Conservation (phyloP, 2,329 filamentous ascomycete species). For the Sclerotinia nivalis region DNA sequence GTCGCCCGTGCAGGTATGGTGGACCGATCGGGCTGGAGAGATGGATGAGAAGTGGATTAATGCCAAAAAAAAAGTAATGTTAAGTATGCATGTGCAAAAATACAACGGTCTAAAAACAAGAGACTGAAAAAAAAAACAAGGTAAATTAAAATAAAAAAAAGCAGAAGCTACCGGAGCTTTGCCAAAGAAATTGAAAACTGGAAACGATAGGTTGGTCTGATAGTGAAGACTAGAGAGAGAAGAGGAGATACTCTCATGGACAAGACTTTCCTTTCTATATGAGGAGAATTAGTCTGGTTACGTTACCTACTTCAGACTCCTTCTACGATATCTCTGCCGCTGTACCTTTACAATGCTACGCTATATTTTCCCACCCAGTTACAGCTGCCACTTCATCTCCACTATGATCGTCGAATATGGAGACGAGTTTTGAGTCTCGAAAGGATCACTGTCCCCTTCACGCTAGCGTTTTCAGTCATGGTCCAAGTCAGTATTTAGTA, state of each 20-base stretch:
- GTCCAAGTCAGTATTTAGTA: constrained; percentile 27
- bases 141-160: constrained; percentile 30
- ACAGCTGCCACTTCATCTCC: constrained; percentile 20
- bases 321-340: background rate
- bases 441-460: constrained; percentile 34
- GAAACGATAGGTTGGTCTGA: constrained; percentile 37
- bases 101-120: background rate
- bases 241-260: background rate
- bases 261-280: constrained; percentile 21
- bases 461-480: constrained; percentile 38
- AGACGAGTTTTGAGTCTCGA: constrained; percentile 40
- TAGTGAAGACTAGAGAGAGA: constrained; percentile 37
- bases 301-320: background rate
- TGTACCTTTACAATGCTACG: background rate
- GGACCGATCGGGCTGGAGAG: background rate
- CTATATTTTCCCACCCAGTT: constrained; percentile 3
- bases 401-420: constrained; percentile 31
- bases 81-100: background rate
- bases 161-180: constrained; percentile 52
- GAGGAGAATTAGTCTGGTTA: background rate
- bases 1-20: background rate
- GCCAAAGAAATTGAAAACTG: constrained; percentile 34
- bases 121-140: constrained; percentile 35
- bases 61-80: background rate
- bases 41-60: background rate